These are phyloP conservation scores for Hysterangium stoloniferum DNA, from an alignment of 768 basidiomycete species.

Conservation along the genomic window DNA sequence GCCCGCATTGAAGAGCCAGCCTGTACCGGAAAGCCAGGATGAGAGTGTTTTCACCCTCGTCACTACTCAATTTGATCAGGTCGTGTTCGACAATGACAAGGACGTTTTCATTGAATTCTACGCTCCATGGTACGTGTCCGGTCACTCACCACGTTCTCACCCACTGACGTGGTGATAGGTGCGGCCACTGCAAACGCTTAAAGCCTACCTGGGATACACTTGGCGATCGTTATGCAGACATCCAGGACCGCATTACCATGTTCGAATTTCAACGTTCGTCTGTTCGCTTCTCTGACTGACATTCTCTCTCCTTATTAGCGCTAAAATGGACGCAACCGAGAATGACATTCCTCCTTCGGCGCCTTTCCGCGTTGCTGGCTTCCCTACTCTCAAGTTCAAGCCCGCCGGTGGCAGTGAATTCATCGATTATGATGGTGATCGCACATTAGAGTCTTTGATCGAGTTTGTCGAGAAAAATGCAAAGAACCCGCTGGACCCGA, in stretches of 20 bases:
- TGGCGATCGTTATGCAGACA: conserved; percentile 70
- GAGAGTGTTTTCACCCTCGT: conserved; percentile 80
- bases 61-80: conserved; percentile 80
- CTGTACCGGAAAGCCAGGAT: conserved; percentile 76
- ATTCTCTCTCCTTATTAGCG: conserved; percentile 42
- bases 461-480: conserved; percentile 78
- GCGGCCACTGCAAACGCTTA: conserved; percentile 94
- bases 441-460: conserved; percentile 77
- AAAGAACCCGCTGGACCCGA: conserved; percentile 58
- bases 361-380: conserved; percentile 79
- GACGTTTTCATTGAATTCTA: conserved; percentile 97
- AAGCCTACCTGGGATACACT: conserved; percentile 91
- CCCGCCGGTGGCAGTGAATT: conserved; percentile 80
- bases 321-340: conserved; percentile 94
- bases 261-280: conserved; percentile 27
- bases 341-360: conserved; percentile 90
- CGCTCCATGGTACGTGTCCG: conserved; percentile 75
- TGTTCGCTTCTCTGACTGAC: conserved; percentile 13
- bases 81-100: conserved; percentile 80
- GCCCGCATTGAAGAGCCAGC: conserved; percentile 85
- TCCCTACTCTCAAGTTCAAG: conserved; percentile 98
- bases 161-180: conserved; percentile 36
- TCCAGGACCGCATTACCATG: conserved; percentile 76
- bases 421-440: conserved; percentile 90
- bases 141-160: conserved; percentile 8